Percentiles rank a stretch among this genome's conserved stretches.
phyloP scores from a whole-genome alignment of 257 asterid genomes.

The Lavandula angustifolia region DNA sequence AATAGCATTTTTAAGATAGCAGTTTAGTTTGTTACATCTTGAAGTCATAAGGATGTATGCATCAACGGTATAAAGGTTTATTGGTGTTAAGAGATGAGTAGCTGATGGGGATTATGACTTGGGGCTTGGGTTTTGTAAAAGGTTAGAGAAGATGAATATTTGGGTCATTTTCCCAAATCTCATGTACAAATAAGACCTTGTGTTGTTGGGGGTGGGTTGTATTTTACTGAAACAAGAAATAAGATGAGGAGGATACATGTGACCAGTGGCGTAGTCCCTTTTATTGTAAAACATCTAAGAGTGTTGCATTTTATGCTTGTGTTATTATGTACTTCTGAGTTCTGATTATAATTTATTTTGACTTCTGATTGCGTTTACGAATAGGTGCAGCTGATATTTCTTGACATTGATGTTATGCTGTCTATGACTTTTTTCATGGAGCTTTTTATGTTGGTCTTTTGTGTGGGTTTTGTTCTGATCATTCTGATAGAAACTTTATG shows the following conservation, averaged over 20 bases:
- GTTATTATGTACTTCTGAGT: not conserved
- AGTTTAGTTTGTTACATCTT: not conserved
- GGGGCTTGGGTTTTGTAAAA: not conserved
- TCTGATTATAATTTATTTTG: not conserved
- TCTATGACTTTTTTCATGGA: not conserved
- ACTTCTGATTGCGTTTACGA: not conserved
- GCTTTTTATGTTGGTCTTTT: not conserved
- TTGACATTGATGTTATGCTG: not conserved
- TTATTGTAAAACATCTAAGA: not conserved
- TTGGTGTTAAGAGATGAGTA: not conserved
- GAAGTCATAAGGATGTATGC: not conserved
- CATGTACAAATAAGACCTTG: too few relatives aligned
- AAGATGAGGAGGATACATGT: not conserved
- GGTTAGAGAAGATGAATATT: not conserved
- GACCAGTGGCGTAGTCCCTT: not conserved
- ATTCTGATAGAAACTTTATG: not conserved
- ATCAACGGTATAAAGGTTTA: not conserved
- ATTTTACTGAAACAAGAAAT: not conserved
- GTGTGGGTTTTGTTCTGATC: not conserved
- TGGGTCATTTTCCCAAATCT: not conserved
- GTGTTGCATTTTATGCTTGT: not conserved
- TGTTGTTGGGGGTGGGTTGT: conserved; percentile 13
- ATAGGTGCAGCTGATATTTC: not conserved
- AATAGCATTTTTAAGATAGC: not conserved
- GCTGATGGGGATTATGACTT: not conserved